Evolutionary conservation across 495 filamentous ascomycete genomes (phyloP), one percentile per base, ranked within the genome.

Genomic region (Penicillium manginii): DNA sequence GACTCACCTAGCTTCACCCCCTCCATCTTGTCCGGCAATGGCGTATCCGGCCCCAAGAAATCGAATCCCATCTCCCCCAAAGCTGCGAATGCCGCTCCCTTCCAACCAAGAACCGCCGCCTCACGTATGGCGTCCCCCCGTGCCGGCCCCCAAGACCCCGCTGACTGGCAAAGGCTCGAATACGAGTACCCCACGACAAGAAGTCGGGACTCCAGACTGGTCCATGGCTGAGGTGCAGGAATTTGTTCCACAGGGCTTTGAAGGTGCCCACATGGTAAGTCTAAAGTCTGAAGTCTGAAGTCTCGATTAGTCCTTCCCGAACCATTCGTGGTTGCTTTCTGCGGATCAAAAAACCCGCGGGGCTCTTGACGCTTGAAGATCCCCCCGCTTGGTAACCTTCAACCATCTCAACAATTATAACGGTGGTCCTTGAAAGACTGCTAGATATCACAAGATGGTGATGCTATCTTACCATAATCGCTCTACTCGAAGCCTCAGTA

Each of bases 1-100:
- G 94, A 98, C 61, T 97, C 94, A 12, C 94, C 96, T 14, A 89
- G 93, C 42, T 98, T 98, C 63, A 97, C 92, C 1, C 96, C 94
- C 19, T 82, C 86, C 15, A 67, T 82, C 49, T 67, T 86, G 15
- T 78, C 80, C 35, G 75, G 77, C 37, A 73, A 82, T 71, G 74
- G 81, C 11, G 59, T 81, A 8, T 64, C 72, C 17, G 65, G 64
- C 15, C 64, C 74, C 17, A 88, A 87, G 61, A 91, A 91, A 66
- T 77, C 82, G 9, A 80, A 83, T 32, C 80, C 83, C 18, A 88
- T 98, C 57, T 93, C 93, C 5, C 91, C 92, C 1, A 91, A 93
- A 73, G 87, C 90, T 57, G 96, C 88, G 2, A 92, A 80, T 73
- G 94, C 94, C n/a, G 89, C 91, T 50, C 88, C 92, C 11, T 98